These are phyloP conservation scores for Fusarium agapanthi DNA, from an alignment of 2,329 filamentous ascomycete genomes.

Conservation along the genomic window DNA sequence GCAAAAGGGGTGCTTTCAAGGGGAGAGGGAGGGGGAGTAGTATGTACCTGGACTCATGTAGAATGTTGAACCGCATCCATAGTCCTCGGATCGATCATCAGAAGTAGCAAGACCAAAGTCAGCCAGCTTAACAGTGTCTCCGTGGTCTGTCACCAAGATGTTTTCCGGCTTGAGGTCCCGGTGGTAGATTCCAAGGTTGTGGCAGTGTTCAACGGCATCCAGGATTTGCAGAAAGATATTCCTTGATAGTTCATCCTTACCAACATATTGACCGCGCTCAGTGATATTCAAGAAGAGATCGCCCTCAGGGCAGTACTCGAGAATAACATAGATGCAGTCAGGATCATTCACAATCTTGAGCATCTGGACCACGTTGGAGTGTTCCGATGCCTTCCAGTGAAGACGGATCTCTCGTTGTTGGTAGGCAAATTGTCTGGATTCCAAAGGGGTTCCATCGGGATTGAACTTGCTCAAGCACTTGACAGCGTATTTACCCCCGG, in stretches of 20 bases:
- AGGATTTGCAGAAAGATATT: constrained; percentile 92
- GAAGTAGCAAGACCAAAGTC: constrained; percentile 96
- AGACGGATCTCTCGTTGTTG: constrained; percentile 93
- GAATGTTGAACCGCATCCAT: constrained; percentile 97
- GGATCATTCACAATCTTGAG: constrained; percentile 90
- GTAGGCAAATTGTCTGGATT: constrained; percentile 86
- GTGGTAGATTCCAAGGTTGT: constrained; percentile 93
- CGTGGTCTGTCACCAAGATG: constrained; percentile 88
- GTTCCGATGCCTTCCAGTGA: constrained; percentile 87
- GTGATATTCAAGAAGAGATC: constrained; percentile 98
- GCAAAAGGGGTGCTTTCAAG: constrained; percentile 11
- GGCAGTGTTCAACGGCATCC: constrained; percentile 96
- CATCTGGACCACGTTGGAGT: constrained; percentile 93
- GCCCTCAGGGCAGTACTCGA: constrained; percentile 97
- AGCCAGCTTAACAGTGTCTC: constrained; percentile 91
- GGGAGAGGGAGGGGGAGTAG: constrained; percentile 9
- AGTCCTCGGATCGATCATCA: constrained; percentile 86
- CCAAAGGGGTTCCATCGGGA: constrained; percentile 73
- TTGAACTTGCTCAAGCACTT: constrained; percentile 97
- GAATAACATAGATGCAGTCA: constrained; percentile 94
- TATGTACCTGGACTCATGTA: constrained; percentile 98
- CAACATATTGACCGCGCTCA: constrained; percentile 90
- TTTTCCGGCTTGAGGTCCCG: constrained; percentile 98
- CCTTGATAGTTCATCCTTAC: constrained; percentile 88
- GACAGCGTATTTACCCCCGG: constrained; percentile 85